Evolutionary conservation across 805 yeast genomes (phyloP), one percentile per base, ranked within the genome.

Genomic region (Sugiyamaella marilandica): DNA sequence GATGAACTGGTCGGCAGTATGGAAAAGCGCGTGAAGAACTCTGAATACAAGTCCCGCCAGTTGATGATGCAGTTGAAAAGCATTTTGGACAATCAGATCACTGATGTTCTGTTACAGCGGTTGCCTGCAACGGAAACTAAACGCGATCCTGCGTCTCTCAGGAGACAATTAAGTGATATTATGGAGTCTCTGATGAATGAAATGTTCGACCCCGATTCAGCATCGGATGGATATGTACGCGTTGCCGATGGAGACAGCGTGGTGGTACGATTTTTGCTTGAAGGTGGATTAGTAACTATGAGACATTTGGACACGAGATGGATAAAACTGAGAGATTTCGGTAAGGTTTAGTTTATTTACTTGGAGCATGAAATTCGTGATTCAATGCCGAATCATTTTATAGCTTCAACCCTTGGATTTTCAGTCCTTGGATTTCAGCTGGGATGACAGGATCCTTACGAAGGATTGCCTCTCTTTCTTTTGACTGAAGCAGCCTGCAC

Each of bases 261-360:
- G 5, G 39, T 58, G n/a, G 50, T 51, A 9, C 48, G 54, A 33
- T 54, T 58, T 36, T 32, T 58, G 14, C 37, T 56, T 14, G 34
- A 44, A 5, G 58, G 58, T 7, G 58, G 54, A 16, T 43, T 56
- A n/a, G 46, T 56, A 10, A 56, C 55, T 1, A 41, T 45, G 13
- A 44, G 45, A 16, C 50, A 47, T 5, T 41, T 18, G 8, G 55
- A 55, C 33, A 43, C 54, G 19, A 24, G 49, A 7, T 39, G 26
- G 16, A 52, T 58, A n/a, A 45, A 49, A 33, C 55, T 58, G 18
- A 44, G 62, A 14, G 57, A 54, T 31, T 58, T 54, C 24, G 62
- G 62, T 10, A 45, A 32, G 19, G 37, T 36, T 18, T 31, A 32
- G 14, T 7, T 24, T 24, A 24, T 24, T 24, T 24, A 7, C 29